Conservation (phyloP, 768 basidiomycete genomes). For the Boletus reticulatus region DNA sequence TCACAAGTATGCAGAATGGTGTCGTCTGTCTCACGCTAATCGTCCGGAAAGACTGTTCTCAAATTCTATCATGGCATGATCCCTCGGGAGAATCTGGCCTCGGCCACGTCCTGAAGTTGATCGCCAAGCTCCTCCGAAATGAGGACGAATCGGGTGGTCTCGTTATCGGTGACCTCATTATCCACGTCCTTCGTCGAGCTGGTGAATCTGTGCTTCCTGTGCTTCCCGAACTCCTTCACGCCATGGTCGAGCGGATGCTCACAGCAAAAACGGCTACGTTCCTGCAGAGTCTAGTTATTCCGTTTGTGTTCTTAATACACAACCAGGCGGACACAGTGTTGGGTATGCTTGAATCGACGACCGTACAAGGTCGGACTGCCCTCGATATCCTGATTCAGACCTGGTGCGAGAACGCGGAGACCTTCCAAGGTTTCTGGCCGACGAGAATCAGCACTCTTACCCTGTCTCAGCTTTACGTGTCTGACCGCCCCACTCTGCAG, state of each 20-base stretch:
- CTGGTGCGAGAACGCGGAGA: slow-evolving; percentile 95
- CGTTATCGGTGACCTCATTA: slow-evolving; percentile 91
- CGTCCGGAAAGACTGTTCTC: slow-evolving; percentile 83
- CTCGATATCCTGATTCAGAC: slow-evolving; percentile 88
- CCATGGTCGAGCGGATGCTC: slow-evolving; percentile 77
- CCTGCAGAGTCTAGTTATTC: slow-evolving; percentile 87
- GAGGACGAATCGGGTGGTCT: slow-evolving; percentile 92
- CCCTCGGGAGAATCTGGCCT: slow-evolving; percentile 69
- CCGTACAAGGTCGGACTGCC: slow-evolving; percentile 56
- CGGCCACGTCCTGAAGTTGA: slow-evolving; percentile 66
- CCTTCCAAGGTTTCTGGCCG: slow-evolving; percentile 95
- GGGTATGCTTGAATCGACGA: slow-evolving; percentile 67
- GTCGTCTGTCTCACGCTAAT: slow-evolving; percentile 78
- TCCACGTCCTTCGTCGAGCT: slow-evolving; percentile 84
- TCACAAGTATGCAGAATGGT: slow-evolving; percentile 58
- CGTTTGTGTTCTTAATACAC: slow-evolving; percentile 91
- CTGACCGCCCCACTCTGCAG: slow-evolving; percentile 64
- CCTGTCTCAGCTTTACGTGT: slow-evolving; percentile 67
- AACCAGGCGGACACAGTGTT: slow-evolving; percentile 82
- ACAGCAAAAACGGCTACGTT: slow-evolving; percentile 90
- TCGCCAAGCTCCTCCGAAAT: slow-evolving; percentile 73
- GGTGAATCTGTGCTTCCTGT: slow-evolving; percentile 80
- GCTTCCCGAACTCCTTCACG: slow-evolving; percentile 81
- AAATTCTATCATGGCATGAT: slow-evolving; percentile 77
- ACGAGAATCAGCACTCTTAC: slow-evolving; percentile 83